Conservation (phyloP, 208 protist genomes). For the Trypanosoma platydactyli region DNA sequence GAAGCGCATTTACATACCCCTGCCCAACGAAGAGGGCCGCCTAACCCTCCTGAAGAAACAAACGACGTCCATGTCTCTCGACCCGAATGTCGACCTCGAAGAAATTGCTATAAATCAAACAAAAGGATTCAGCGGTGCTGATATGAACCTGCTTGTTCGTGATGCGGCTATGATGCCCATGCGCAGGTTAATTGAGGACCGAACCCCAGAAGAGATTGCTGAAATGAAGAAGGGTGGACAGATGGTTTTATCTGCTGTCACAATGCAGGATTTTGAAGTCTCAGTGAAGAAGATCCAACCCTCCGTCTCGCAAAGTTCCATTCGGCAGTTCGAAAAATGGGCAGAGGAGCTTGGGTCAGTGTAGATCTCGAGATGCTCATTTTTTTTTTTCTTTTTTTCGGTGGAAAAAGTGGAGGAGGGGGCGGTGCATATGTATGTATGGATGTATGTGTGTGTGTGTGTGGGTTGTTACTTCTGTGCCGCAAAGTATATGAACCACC, state of each 20-base stretch:
- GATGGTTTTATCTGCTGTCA: conserved; percentile 30
- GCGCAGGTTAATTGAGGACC: conserved; percentile 49
- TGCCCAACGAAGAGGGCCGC: conserved; percentile 69
- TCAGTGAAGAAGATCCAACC: conserved; percentile 31
- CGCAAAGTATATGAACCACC: too few species aligned
- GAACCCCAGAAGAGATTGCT: conserved; percentile 30
- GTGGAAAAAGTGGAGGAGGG: background rate
- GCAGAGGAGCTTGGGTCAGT: conserved; percentile 34
- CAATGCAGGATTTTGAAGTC: conserved; percentile 37
- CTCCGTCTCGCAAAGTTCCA: conserved; percentile 30
- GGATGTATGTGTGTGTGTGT: background rate
- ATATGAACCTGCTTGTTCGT: conserved; percentile 81
- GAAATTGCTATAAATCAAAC: conserved; percentile 35
- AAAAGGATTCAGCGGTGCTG: conserved; percentile 82
- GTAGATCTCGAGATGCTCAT: conserved; percentile 5
- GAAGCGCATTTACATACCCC: conserved; percentile 94
- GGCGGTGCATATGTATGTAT: background rate
- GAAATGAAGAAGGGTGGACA: conserved; percentile 31
- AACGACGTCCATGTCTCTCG: conserved; percentile 21
- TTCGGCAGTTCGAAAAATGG: conserved; percentile 35
- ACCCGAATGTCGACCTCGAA: conserved; percentile 33
- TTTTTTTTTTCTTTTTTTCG: conserved; percentile 1
- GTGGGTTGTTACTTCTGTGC: too few species aligned
- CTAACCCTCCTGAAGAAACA: conserved; percentile 36
- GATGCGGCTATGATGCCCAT: conserved; percentile 87